Evolutionary conservation across 768 basidiomycete species (phyloP).

Genomic region (Panaeolus papilionaceus): DNA sequence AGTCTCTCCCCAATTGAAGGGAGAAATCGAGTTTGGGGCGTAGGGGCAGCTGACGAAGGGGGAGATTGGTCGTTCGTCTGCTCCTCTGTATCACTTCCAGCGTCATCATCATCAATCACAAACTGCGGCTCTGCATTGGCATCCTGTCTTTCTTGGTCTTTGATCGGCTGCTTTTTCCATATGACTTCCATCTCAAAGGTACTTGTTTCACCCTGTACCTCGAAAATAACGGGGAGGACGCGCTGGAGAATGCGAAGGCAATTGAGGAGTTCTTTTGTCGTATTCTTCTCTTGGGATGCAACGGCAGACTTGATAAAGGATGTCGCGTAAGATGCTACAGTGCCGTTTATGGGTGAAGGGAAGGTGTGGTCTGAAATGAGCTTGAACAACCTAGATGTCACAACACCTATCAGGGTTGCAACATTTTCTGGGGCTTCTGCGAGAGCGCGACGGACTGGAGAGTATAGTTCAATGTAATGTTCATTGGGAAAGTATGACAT

Average conservation of each 20-base stretch:
- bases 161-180: constrained; percentile 73
- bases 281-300: constrained; percentile 59
- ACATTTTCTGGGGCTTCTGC: constrained; percentile 87
- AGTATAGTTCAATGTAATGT: constrained; percentile 20
- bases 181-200: constrained; percentile 80
- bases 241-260: constrained; percentile 91
- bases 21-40: constrained; percentile 47
- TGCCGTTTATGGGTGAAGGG: constrained; percentile 60
- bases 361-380: constrained; percentile 83
- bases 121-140: constrained; percentile 61
- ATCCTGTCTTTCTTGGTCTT: constrained; percentile 37
- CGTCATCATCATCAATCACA: constrained; percentile 90
- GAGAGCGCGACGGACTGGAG: constrained; percentile 80
- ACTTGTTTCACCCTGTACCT: constrained; percentile 73
- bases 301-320: constrained; percentile 70
- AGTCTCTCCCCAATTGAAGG: constrained; percentile 86
- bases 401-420: constrained; percentile 77
- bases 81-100: constrained; percentile 54
- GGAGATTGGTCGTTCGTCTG: constrained; percentile 27
- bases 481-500: constrained; percentile 15
- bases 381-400: constrained; percentile 73
- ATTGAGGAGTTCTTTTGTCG: constrained; percentile 89
- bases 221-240: constrained; percentile 89
- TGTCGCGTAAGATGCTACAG: constrained; percentile 70
- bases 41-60: constrained; percentile 25